Percentiles rank a stretch among this genome's conserved stretches.
Evolutionary conservation across 306 rosid genomes (phyloP).

Genomic region (Quercus variabilis): DNA sequence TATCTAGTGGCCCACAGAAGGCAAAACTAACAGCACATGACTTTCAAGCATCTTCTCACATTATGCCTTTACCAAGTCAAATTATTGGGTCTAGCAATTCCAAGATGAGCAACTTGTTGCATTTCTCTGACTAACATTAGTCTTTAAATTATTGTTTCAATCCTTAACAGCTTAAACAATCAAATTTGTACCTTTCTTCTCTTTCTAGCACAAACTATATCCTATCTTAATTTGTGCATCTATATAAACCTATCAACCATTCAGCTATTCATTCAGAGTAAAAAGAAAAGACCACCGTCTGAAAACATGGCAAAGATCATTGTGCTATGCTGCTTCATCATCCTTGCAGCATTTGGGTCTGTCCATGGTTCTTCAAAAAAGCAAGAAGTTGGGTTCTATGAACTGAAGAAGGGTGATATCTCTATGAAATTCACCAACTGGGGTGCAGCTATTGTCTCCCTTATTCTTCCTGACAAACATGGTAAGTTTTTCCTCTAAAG

Average conservation of each 20-base stretch:
- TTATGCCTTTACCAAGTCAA: background rate
- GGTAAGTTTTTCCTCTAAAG: constrained; percentile 28
- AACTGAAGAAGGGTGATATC: constrained; percentile 40
- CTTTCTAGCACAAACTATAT: too few species aligned
- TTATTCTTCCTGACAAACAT: constrained; percentile 44
- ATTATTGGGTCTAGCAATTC: background rate
- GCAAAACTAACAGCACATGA: background rate
- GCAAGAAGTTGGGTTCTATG: constrained; percentile 26
- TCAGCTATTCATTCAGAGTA: too few species aligned
- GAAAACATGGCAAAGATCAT: constrained; percentile 28
- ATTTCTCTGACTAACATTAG: too few species aligned
- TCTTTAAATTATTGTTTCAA: too few species aligned
- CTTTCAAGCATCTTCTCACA: background rate
- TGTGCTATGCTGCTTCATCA: constrained; percentile 28
- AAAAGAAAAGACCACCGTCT: too few species aligned
- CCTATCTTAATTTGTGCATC: too few species aligned
- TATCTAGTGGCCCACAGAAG: background rate
- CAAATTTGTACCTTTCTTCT: too few species aligned
- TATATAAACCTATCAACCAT: too few species aligned
- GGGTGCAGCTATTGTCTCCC: constrained; percentile 57
- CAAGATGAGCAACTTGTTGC: too few species aligned
- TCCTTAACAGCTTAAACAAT: too few species aligned
- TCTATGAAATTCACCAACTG: constrained; percentile 52
- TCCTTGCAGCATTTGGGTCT: constrained; percentile 31
- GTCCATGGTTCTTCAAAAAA: constrained; percentile 21